Conservation (phyloP, 805 yeast genomes). For the Cyberlindnera maritima region DNA sequence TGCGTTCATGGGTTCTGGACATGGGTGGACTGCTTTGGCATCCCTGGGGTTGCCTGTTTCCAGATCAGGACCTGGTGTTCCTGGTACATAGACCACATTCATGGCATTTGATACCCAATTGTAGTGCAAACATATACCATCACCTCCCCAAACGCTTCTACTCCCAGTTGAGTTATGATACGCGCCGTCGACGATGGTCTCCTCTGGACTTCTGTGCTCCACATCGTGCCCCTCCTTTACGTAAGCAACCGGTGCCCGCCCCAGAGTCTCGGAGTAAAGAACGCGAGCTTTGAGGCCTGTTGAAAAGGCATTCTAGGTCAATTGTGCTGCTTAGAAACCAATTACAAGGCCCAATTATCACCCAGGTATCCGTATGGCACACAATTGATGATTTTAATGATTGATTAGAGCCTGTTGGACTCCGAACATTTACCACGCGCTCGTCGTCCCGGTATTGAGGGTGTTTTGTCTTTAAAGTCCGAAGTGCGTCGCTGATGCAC, state of each 20-base stretch:
- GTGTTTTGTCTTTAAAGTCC: conserved; percentile 11
- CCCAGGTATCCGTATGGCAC: too few species aligned
- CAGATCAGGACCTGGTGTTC: too few species aligned
- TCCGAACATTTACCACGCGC: neutral
- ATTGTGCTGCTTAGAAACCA: neutral
- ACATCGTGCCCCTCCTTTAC: conserved; percentile 21
- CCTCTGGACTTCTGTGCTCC: conserved; percentile 15
- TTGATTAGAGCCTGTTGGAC: neutral
- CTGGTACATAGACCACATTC: too few species aligned
- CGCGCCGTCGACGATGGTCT: neutral
- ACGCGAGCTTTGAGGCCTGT: neutral
- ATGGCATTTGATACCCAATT: too few species aligned
- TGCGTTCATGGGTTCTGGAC: too few species aligned
- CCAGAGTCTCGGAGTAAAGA: conserved; percentile 9
- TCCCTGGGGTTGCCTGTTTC: too few species aligned
- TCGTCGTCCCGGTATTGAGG: conserved; percentile 1
- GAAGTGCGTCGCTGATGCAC: conserved; percentile 13
- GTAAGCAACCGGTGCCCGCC: conserved; percentile 7
- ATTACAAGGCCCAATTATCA: neutral
- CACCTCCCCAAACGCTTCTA: neutral
- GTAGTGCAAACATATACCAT: too few species aligned
- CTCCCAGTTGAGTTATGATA: neutral
- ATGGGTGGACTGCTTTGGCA: too few species aligned
- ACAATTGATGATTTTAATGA: too few species aligned
- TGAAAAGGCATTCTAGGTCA: neutral